phyloP scores from a whole-genome alignment of 1,139 yeast genomes.

The Fermentozyma sake region DNA sequence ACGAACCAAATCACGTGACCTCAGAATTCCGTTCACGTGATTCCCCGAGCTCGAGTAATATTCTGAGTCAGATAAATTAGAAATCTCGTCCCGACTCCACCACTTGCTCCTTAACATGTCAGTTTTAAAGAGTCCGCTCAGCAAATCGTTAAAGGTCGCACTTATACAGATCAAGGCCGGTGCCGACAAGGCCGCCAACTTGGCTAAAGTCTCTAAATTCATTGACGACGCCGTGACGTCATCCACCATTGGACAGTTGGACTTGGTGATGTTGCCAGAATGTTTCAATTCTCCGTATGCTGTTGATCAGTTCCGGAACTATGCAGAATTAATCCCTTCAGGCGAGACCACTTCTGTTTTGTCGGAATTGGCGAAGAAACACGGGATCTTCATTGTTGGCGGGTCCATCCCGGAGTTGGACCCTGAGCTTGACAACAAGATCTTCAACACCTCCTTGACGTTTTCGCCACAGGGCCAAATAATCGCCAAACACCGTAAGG shows the following conservation, averaged over 20 bases:
- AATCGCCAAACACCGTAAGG: slow-evolving; percentile 84
- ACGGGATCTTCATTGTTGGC: slow-evolving; percentile 66
- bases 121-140: slow-evolving; percentile 28
- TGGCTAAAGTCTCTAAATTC: slow-evolving; percentile 46
- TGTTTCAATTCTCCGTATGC: slow-evolving; percentile 96
- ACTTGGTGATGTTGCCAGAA: slow-evolving; percentile 75
- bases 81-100: no score
- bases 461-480: slow-evolving; percentile 68
- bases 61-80: no score
- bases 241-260: slow-evolving; percentile 45
- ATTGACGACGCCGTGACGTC: slow-evolving; percentile 47
- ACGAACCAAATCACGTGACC: no score
- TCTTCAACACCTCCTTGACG: slow-evolving; percentile 80
- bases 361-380: slow-evolving; percentile 57
- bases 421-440: slow-evolving; percentile 43
- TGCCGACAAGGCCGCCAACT: slow-evolving; percentile 56
- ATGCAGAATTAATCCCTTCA: slow-evolving; percentile 70
- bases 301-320: slow-evolving; percentile 77
- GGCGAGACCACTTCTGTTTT: slow-evolving; percentile 68
- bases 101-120: slow-evolving; percentile 7
- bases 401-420: slow-evolving; percentile 86
- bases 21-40: no score
- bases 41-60: no score
- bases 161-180: slow-evolving; percentile 76
- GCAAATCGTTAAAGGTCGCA: slow-evolving; percentile 53